These are phyloP conservation scores for Monosporascus sp. DNA, from an alignment of 2,329 filamentous ascomycete genomes.

Conservation along the genomic window DNA sequence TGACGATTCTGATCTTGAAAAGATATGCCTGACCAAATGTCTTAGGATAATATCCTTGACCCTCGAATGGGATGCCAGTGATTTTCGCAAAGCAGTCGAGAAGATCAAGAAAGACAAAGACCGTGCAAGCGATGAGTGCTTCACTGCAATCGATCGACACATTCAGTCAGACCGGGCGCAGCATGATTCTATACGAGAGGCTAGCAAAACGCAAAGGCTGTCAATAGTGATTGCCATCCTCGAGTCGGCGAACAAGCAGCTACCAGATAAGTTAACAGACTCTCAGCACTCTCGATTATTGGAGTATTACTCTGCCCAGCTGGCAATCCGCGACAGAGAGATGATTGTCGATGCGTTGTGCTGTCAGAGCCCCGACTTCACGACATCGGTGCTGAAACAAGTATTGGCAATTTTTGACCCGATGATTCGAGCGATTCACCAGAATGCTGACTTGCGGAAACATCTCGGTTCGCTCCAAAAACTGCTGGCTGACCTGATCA, in stretches of 20 bases:
- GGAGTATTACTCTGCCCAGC: slow-evolving; percentile 65
- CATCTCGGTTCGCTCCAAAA: slow-evolving; percentile 61
- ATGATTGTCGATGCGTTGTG: slow-evolving; percentile 63
- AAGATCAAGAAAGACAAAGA: slow-evolving; percentile 60
- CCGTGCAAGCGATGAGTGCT: slow-evolving; percentile 53
- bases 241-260: slow-evolving; percentile 40
- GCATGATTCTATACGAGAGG: slow-evolving; percentile 53
- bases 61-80: slow-evolving; percentile 64
- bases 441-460: slow-evolving; percentile 63
- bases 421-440: slow-evolving; percentile 66
- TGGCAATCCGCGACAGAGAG: slow-evolving; percentile 69
- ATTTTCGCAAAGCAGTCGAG: slow-evolving; percentile 60
- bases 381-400: slow-evolving; percentile 64
- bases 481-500: slow-evolving; percentile 68
- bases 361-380: slow-evolving; percentile 61
- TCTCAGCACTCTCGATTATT: slow-evolving; percentile 58
- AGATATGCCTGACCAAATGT: slow-evolving; percentile 3
- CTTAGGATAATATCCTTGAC: slow-evolving; percentile 66
- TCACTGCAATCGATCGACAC: slow-evolving; percentile 56
- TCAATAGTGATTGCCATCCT: slow-evolving; percentile 67
- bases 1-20: not conserved
- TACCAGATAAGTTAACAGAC: slow-evolving; percentile 45
- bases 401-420: slow-evolving; percentile 65
- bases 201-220: slow-evolving; percentile 42
- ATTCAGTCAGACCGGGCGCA: slow-evolving; percentile 45